These are phyloP conservation scores for Sugiyamaella smithiae DNA, from an alignment of 805 yeast genomes.

Conservation along the genomic window DNA sequence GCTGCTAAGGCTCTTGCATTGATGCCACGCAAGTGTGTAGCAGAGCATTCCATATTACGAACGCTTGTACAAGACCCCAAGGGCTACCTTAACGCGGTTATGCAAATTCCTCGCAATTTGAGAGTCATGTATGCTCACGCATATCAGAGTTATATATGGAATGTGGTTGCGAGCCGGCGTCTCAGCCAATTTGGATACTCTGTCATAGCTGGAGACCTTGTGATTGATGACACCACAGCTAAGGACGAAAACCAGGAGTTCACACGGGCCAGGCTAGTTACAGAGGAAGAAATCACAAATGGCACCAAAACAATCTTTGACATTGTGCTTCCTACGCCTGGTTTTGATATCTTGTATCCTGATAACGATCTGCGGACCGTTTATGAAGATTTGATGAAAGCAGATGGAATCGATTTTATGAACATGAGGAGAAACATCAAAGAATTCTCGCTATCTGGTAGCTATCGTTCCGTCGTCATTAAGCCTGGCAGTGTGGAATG, in stretches of 20 bases:
- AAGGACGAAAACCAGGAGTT: slow-evolving; percentile 39
- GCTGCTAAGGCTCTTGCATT: slow-evolving; percentile 59
- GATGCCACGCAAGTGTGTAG: slow-evolving; percentile 88
- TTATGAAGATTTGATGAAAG: slow-evolving; percentile 67
- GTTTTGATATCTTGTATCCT: slow-evolving; percentile 89
- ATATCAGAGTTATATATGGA: slow-evolving; percentile 96
- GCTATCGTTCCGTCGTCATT: slow-evolving; percentile 72
- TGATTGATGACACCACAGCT: slow-evolving; percentile 44
- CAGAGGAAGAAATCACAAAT: slow-evolving; percentile 63
- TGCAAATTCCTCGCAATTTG: slow-evolving; percentile 87
- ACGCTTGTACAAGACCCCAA: slow-evolving; percentile 52
- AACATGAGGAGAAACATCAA: slow-evolving; percentile 79
- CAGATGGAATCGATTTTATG: slow-evolving; percentile 79
- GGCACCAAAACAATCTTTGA: slow-evolving; percentile 69
- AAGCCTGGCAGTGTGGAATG: slow-evolving; percentile 65
- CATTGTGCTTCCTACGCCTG: slow-evolving; percentile 94
- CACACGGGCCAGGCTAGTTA: slow-evolving; percentile 68
- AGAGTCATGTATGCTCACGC: slow-evolving; percentile 97
- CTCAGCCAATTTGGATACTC: slow-evolving; percentile 64
- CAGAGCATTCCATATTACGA: slow-evolving; percentile 72
- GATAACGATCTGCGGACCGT: slow-evolving; percentile 56
- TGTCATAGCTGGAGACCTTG: slow-evolving; percentile 80
- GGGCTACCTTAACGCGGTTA: slow-evolving; percentile 73
- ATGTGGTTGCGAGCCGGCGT: slow-evolving; percentile 74
- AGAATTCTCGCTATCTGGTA: slow-evolving; percentile 90